Evolutionary conservation across 2,329 filamentous ascomycete genomes (phyloP), one percentile per base, ranked within the genome.

Genomic region (Triangularia setosa): DNA sequence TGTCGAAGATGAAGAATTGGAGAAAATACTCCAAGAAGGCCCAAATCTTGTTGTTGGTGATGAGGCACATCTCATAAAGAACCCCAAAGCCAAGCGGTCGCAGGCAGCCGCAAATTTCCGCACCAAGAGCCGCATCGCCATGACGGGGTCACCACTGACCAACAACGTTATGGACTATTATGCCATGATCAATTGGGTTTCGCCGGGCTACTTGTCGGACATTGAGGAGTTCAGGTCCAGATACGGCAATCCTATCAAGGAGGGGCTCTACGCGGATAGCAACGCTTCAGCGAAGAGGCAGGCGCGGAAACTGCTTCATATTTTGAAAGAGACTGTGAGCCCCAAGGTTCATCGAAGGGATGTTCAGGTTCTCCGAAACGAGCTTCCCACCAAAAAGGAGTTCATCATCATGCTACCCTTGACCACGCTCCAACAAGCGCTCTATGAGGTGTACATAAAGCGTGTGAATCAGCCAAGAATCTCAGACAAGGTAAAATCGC

Each of bases 101-200:
- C 68, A 75, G 40, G 81, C 84, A 5, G 85, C 88, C 21, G 78
- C 79, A 1, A 75, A 79, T 11, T 89, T 97, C 72, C 80, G 75
- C 65, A 90, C 92, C 0, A 84, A 79, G 61, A 88, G 83, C 65
- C 87, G 93, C 11, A 90, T 97, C 68, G 93, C 92, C 5, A 80
- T 97, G 66, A 96, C 93, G 0, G 93, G 93, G 0, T 94, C 93
- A 0, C 93, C 93, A 0, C 79, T 97, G 60, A 88, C 91, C 4
- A 97, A 97, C 72, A 90, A 92, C 60, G 86, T 97, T 0, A 79
- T 84, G 27, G 93, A 97, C 71, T 96, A 96, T 72, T 92, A 89
- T 72, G 79, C 87, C n/a, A 91, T 96, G 86, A 89, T 97, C 64
- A 85, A 93, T 67, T 97, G 92, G 92, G 87, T 95, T 59, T 88